Percentiles rank a stretch among this genome's conserved stretches.
These are phyloP conservation scores for Paradendryphiella salina DNA, from an alignment of 2,329 filamentous ascomycete species.

Conservation along the genomic window DNA sequence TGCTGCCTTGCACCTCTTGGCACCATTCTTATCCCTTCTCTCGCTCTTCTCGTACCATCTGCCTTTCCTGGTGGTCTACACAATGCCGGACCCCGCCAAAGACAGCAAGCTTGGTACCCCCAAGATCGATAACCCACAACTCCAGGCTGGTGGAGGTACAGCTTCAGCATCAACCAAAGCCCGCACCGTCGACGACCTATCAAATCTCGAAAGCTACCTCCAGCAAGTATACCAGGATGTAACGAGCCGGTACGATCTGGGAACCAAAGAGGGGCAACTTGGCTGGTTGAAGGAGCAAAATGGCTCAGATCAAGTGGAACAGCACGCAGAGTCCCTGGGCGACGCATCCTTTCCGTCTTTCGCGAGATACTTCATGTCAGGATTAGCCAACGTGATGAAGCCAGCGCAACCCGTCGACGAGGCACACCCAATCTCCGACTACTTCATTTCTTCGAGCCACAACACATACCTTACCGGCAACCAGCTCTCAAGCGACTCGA, in stretches of 20 bases:
- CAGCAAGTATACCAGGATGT: constrained; percentile 36
- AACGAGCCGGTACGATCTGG: constrained; percentile 35
- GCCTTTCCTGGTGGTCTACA: neutral
- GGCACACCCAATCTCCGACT: constrained; percentile 75
- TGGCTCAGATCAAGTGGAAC: constrained; percentile 8
- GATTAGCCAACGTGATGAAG: constrained; percentile 52
- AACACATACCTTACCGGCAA: constrained; percentile 91
- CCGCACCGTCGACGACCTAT: constrained; percentile 37
- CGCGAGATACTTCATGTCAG: constrained; percentile 52
- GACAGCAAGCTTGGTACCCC: constrained; percentile 41
- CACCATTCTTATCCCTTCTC: neutral
- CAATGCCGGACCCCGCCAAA: constrained; percentile 23
- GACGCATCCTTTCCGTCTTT: constrained; percentile 41
- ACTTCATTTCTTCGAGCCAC: constrained; percentile 93
- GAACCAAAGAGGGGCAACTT: constrained; percentile 35
- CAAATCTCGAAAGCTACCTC: constrained; percentile 35
- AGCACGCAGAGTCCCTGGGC: constrained; percentile 31
- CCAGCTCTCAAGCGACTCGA: constrained; percentile 77
- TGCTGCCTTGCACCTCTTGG: neutral
- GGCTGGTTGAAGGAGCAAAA: constrained; percentile 44
- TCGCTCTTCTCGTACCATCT: neutral
- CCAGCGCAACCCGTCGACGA: constrained; percentile 57
- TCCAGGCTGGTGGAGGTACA: constrained; percentile 46
- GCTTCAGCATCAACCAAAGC: constrained; percentile 36
- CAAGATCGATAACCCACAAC: constrained; percentile 39